Base-by-base conservation (phyloP, 108 stramenopile genomes). In the Asterionellopsis glacialis region DNA sequence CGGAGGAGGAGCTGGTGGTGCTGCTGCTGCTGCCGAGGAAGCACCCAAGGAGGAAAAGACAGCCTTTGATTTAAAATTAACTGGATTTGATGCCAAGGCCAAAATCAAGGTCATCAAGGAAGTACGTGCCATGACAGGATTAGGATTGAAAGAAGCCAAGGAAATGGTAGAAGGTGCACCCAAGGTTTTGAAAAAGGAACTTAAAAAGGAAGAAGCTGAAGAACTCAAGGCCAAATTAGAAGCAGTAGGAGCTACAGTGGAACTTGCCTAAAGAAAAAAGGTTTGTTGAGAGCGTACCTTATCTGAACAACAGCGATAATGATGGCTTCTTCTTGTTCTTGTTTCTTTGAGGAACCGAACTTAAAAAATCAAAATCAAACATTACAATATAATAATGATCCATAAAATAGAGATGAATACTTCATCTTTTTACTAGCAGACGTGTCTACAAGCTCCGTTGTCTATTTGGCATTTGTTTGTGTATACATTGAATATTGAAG, bases 71-170 rank as follows among this genome's bases (percentile, higher is more conserved):
- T 57, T 98, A 57, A 95, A 93, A 63, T 64, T 98, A 15, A 62
- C 63, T 45, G 82, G 83, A 13, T 96, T 95, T 66, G 95, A 98
- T 70, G 91, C 86, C 59, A 95, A 92, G 78, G 57, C 80, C 45
- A 93, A 93, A 71, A 92, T 95, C 47, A 95, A 95, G 75, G 83
- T 95, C 50, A 95, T 95, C 59, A 95, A 95, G 64, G 94, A 93
- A 59, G 84, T 95, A 59, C 63, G 94, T 45, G 70, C 70, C 10
- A 81, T 95, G 11, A 82, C 91, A 13, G 80, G 84, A 14, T 65
- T 95, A 56, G 94, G 94, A 14, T 72, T 95, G 49, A 93, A 95
- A 73, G 94, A 95, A 69, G 94, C 94, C 0, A 95, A 95, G 77
- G 94, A 95, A 68, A 41, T 95, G 64, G 93, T 95, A 27, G 93